Conservation (phyloP, 306 rosid genomes). For the Vigna nakashimae region DNA sequence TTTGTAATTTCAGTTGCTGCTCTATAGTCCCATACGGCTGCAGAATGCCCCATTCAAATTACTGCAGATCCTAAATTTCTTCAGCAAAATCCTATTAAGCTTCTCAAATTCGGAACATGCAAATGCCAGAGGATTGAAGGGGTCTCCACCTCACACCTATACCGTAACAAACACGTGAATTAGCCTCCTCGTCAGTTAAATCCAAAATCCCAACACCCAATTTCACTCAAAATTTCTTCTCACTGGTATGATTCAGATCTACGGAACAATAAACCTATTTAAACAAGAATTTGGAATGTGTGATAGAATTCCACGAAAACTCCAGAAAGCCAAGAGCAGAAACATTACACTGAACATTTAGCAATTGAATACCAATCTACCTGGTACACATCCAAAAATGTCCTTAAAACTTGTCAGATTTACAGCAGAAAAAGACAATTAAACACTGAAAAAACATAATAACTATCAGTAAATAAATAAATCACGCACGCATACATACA, state of each 20-base stretch:
- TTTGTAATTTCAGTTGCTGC: conserved; percentile 74
- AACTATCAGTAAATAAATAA: neutral
- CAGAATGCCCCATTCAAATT: conserved; percentile 79
- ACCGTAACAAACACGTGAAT: conserved; percentile 37
- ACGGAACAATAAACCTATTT: conserved; percentile 28
- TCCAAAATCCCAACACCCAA: conserved; percentile 40
- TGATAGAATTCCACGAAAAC: conserved; percentile 39
- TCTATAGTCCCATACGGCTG: conserved; percentile 78
- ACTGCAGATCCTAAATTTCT: conserved; percentile 29
- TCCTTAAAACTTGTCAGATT: conserved; percentile 55
- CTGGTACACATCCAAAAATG: conserved; percentile 47
- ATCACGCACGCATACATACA: neutral
- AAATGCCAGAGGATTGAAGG: conserved; percentile 34
- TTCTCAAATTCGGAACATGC: conserved; percentile 29
- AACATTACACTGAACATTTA: conserved; percentile 50
- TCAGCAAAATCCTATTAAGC: conserved; percentile 25
- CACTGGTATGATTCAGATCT: conserved; percentile 59
- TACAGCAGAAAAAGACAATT: conserved; percentile 50
- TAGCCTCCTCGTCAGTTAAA: conserved; percentile 40
- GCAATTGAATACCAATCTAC: conserved; percentile 51
- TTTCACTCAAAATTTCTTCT: conserved; percentile 41
- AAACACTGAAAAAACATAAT: neutral
- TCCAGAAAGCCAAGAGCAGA: conserved; percentile 46
- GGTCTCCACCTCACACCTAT: conserved; percentile 41
- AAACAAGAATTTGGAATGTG: conserved; percentile 39